Base-by-base conservation (phyloP, 1,284 basidiomycete species). In the Rhodofomes roseus region DNA sequence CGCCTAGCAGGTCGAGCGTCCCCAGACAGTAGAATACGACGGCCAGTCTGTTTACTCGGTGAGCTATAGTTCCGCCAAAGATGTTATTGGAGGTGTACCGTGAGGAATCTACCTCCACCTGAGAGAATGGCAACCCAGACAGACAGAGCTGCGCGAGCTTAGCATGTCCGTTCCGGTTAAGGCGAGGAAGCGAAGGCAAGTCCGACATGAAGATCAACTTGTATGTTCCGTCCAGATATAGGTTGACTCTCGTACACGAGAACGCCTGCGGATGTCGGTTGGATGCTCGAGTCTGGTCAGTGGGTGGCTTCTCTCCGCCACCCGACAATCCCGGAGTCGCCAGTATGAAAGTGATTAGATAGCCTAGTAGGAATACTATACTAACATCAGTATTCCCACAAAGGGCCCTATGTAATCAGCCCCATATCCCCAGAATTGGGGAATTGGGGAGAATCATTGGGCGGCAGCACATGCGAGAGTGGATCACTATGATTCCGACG, bases 11-110 rank as follows among this genome's bases (percentile, higher is more conserved):
- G 68, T 95, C 93, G 29, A 96, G 74, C 0, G 84, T 82, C 1
- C 91, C 89, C 16, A 96, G 76, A 65, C 89, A 92, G 70, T 96
- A 96, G 76, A 92, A 96, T n/a, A 80, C 85, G 48, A 95, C 70
- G 1, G 90, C 92, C 65, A 95, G 77, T 65, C 93, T 95, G 40
- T 43, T n/a, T 16, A 37, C 16, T 51, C 25, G 23, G 16, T 41
- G 25, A 25, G 36, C 4, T 23, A 54, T 12, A 25, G 18, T 18
- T 9, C 39, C n/a, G n/a, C 27, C n/a, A 12, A 18, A 9, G 54
- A 43, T 31, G 23, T 51, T 31, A 27, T 29, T 27, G 22, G 50
- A 9, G 46, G 37, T 65, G 40, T 64, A 70, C 68, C 63, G 63
- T 5, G 71, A 71, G 6, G 72, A 56, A 56, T 73, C 72, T 7